Base-by-base conservation (phyloP, 2,329 filamentous ascomycete genomes). In the Cladosporium halotolerans region DNA sequence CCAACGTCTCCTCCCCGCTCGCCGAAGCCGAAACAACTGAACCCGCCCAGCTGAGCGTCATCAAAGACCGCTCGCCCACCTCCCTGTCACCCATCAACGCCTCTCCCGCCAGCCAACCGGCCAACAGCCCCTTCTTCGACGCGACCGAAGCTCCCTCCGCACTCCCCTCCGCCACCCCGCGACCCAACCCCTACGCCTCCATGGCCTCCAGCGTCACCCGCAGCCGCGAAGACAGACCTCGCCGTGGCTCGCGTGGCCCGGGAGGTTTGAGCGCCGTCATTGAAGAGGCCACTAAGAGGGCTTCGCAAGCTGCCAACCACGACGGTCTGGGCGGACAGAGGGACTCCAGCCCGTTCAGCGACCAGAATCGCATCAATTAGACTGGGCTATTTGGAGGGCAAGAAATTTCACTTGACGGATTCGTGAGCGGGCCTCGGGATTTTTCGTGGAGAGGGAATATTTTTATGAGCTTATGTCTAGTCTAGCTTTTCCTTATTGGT, bases 271-370 rank as follows among this genome's bases (percentile, higher is more conserved):
- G 69, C 16, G 72, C 73, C 14, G 74, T 76, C n/a, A 70, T 72
- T 7, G 74, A 77, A 55, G 74, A 76, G 57, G 68, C 68, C 19
- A 70, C 69, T 1, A 69, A 66, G 57, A 66, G 71, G 31, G 71
- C 70, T 45, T 53, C 50, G 2, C 23, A 36, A 19, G 45, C 14
- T 10, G 41, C 58, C 58, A 64, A 58, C 10, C 55, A 61, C 50
- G 55, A 55, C n/a, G 59, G 61, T 3, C 48, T 60, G 33, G 62
- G 62, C 19, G 57, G 58, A 5, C 61, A 61, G 51, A 48, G 63
- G 44, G 66, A 65, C 32, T 53, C 52, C 16, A 68, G 68, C 52
- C 68, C 68, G 18, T 71, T 71, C 50, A 56, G 56, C 10, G 66
- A 70, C 55, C 58, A 52, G 13, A 55, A 69, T 48, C 61, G 58